Percentiles rank a stretch among this genome's conserved stretches.
These are phyloP conservation scores for Aquilaria malaccensis DNA, from an alignment of 345 rosid species.

Conservation along the genomic window DNA sequence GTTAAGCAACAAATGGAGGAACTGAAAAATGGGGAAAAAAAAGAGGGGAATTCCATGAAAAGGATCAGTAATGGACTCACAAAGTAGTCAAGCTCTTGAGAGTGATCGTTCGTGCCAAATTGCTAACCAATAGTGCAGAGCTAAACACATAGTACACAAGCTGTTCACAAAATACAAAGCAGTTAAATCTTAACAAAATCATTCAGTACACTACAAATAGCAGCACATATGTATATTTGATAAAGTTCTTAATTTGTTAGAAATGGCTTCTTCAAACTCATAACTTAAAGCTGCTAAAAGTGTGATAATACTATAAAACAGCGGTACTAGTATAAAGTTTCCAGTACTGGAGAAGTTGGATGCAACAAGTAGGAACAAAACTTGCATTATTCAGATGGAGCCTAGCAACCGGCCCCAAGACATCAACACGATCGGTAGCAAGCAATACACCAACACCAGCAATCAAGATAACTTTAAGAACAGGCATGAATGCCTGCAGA, in stretches of 20 bases:
- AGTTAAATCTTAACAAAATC: too few relatives aligned
- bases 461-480: constrained; percentile 28
- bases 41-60: neutral
- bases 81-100: constrained; percentile 20
- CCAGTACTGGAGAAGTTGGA: too few relatives aligned
- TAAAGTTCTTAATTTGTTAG: too few relatives aligned
- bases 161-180: too few relatives aligned
- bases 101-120: constrained; percentile 29
- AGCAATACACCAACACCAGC: constrained; percentile 22
- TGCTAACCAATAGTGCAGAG: constrained; percentile 34
- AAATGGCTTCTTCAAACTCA: too few relatives aligned
- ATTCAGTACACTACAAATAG: too few relatives aligned
- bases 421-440: constrained; percentile 19
- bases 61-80: constrained; percentile 20
- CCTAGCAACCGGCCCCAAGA: constrained; percentile 15
- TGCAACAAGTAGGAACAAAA: neutral
- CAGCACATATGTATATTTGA: too few relatives aligned
- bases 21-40: too few relatives aligned
- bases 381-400: constrained; percentile 11
- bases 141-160: constrained; percentile 22
- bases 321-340: too few relatives aligned
- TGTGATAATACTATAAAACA: too few relatives aligned
- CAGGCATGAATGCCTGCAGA: constrained; percentile 25
- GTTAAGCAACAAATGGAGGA: too few relatives aligned
- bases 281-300: too few relatives aligned